Percentiles rank a stretch among this genome's conserved stretches.
phyloP scores from a whole-genome alignment of 2,329 filamentous ascomycete species.

The Aureobasidium vineae region DNA sequence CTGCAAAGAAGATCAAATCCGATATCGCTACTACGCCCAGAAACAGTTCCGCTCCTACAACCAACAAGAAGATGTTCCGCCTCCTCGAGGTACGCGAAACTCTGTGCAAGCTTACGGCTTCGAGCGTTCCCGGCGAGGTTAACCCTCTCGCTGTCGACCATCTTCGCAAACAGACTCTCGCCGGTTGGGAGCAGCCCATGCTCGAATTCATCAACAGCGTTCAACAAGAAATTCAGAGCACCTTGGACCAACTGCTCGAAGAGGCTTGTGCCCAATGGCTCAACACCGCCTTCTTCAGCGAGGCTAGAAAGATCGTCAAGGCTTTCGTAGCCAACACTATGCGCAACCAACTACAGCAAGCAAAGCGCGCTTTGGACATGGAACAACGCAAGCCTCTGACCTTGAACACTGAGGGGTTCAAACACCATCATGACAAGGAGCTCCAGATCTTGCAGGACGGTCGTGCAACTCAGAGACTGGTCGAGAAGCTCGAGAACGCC shows the following conservation, averaged over 20 bases:
- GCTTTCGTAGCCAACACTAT: constrained; percentile 35
- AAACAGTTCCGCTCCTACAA: background rate
- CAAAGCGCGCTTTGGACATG: constrained; percentile 34
- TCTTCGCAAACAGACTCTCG: constrained; percentile 36
- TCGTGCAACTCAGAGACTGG: constrained; percentile 34
- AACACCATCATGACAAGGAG: constrained; percentile 30
- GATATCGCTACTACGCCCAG: background rate
- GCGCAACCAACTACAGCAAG: constrained; percentile 33
- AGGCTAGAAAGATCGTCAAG: constrained; percentile 34
- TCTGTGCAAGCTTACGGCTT: constrained; percentile 28
- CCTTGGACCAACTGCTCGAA: constrained; percentile 29
- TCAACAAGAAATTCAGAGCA: constrained; percentile 31
- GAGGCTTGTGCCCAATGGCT: constrained; percentile 36
- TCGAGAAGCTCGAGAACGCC: constrained; percentile 34
- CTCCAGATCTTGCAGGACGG: constrained; percentile 33
- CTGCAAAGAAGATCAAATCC: constrained; percentile 15
- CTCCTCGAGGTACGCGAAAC: constrained; percentile 20
- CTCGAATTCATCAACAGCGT: constrained; percentile 36
- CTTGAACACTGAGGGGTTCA: constrained; percentile 33
- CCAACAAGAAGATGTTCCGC: constrained; percentile 2
- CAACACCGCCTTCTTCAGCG: constrained; percentile 36
- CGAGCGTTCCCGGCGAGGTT: constrained; percentile 39
- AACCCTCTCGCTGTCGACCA: constrained; percentile 38
- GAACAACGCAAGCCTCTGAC: constrained; percentile 43
- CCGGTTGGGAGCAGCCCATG: constrained; percentile 37